A percentile compares a stretch with the other conserved stretches of the same genome.
These are phyloP conservation scores for Aphanomyces cochlioides DNA, from an alignment of 352 stramenopile species.

Conservation along the genomic window DNA sequence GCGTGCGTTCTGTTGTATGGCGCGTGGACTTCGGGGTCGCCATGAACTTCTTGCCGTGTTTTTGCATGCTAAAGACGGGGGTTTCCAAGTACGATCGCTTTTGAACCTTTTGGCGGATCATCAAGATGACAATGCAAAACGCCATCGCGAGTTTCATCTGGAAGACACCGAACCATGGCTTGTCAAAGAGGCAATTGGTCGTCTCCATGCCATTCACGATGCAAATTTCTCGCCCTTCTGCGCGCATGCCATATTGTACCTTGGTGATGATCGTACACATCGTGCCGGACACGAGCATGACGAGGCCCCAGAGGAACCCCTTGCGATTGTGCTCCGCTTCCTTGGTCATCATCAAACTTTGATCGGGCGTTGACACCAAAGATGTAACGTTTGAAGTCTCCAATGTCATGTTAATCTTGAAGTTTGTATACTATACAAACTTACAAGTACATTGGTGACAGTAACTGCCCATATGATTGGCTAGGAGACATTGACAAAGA, in stretches of 20 bases:
- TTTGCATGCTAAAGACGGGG: conserved; percentile 58
- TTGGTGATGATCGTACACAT: conserved; percentile 86
- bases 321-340: conserved; percentile 33
- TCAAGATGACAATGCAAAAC: conserved; percentile 71
- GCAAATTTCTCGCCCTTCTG: conserved; percentile 51
- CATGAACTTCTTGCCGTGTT: conserved; percentile 60
- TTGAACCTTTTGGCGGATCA: conserved; percentile 52
- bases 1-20: conserved; percentile 11
- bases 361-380: no score
- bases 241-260: conserved; percentile 66
- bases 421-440: no score
- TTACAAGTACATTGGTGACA: no score
- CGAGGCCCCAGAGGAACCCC: conserved; percentile 49
- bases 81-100: conserved; percentile 65
- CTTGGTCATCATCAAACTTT: conserved; percentile 10
- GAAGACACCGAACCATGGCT: conserved; percentile 82
- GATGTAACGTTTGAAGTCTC: no score
- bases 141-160: conserved; percentile 85
- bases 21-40: conserved; percentile 39
- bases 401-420: no score
- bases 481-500: no score
- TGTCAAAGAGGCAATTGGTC: conserved; percentile 63
- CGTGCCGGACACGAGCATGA: conserved; percentile 77
- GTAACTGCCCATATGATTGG: no score
- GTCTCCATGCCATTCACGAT: conserved; percentile 40